Conservation (phyloP, 805 yeast genomes). For the Debaryomyces tyrocola region DNA sequence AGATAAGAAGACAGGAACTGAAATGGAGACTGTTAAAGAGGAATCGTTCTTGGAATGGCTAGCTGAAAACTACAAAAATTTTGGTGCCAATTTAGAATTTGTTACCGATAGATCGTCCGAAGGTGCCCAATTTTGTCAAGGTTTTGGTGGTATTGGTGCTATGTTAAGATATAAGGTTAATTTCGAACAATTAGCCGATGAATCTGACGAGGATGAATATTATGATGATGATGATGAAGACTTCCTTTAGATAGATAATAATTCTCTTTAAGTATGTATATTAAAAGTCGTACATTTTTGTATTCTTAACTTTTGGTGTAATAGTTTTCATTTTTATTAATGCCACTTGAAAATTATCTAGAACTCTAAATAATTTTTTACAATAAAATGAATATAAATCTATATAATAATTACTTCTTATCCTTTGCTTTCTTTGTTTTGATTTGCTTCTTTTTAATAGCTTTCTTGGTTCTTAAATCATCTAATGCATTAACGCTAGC, state of each 20-base stretch:
- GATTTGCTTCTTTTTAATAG: conserved; percentile 8
- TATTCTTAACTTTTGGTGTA: not conserved
- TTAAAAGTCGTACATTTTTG: not conserved
- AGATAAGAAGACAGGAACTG: conserved; percentile 85
- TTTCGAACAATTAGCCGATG: conserved; percentile 92
- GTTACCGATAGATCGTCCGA: conserved; percentile 96
- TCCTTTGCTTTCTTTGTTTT: not conserved
- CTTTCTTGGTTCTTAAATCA: conserved; percentile 36
- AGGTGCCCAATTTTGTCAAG: conserved; percentile 97
- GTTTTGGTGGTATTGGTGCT: conserved; percentile 99
- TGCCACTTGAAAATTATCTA: not conserved
- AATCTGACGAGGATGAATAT: conserved; percentile 80
- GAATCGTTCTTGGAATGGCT: conserved; percentile 92
- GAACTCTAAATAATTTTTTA: not conserved
- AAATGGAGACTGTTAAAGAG: conserved; percentile 87
- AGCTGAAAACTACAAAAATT: conserved; percentile 92
- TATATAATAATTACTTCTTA: not conserved
- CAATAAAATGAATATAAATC: not conserved
- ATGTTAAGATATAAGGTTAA: conserved; percentile 93
- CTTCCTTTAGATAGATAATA: conserved; percentile 25
- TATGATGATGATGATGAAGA: conserved; percentile 68
- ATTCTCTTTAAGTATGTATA: not conserved
- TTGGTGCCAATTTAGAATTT: conserved; percentile 94
- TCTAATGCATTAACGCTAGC: conserved; percentile 66
- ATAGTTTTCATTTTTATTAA: not conserved